phyloP scores from a whole-genome alignment of 441 rosid genomes.

The California macrophylla region DNA sequence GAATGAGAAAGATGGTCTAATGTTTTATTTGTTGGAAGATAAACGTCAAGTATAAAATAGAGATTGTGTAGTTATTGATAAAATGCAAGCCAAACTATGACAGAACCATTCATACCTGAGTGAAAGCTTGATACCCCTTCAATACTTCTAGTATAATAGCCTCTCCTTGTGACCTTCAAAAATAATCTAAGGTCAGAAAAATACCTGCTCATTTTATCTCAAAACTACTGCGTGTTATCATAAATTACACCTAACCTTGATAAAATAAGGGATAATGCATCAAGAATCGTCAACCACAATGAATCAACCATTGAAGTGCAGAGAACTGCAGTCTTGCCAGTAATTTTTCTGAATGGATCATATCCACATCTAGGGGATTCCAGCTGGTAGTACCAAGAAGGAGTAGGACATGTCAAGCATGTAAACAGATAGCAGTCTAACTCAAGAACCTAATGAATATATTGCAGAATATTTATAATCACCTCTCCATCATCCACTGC shows the following conservation, averaged over 20 bases:
- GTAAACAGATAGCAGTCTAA: slow-evolving; percentile 11
- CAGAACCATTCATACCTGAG: slow-evolving; percentile 56
- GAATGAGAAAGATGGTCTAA: background rate
- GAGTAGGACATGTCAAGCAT: slow-evolving; percentile 13
- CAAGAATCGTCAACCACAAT: slow-evolving; percentile 94
- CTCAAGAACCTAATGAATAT: slow-evolving; percentile 9
- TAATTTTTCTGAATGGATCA: slow-evolving; percentile 45
- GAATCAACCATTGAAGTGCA: slow-evolving; percentile 94
- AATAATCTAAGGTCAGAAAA: slow-evolving; percentile 29
- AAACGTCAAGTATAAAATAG: background rate
- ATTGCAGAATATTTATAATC: slow-evolving; percentile 17
- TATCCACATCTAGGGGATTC: slow-evolving; percentile 82
- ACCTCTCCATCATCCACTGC: slow-evolving; percentile 97
- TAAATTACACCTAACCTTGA: slow-evolving; percentile 51
- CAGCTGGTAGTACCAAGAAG: slow-evolving; percentile 43
- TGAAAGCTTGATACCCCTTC: slow-evolving; percentile 98
- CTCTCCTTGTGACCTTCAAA: slow-evolving; percentile 95
- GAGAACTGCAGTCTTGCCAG: slow-evolving; percentile 68
- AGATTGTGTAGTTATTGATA: background rate
- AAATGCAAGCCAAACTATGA: slow-evolving; percentile 14
- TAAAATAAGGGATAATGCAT: slow-evolving; percentile 80
- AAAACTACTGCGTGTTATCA: slow-evolving; percentile 8
- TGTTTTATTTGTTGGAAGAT: slow-evolving; percentile 3
- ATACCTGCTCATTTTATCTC: background rate
- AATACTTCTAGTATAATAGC: slow-evolving; percentile 94